Conservation (phyloP, 2,329 filamentous ascomycete genomes). For the Fusarium proliferatum region DNA sequence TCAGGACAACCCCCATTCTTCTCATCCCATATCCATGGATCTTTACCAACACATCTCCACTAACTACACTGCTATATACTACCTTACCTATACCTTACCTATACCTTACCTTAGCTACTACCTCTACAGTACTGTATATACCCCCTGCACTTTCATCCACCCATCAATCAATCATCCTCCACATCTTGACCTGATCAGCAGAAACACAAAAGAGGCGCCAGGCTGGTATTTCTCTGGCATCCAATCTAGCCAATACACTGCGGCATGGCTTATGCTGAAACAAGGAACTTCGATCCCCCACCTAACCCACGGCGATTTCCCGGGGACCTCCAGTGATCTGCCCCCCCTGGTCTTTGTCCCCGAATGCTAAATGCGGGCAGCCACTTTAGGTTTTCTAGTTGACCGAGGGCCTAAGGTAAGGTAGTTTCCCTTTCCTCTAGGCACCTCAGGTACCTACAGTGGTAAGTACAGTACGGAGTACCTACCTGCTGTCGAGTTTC, state of each 20-base stretch:
- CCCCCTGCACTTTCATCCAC: neutral
- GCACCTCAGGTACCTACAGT: neutral
- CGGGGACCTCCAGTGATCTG: conserved; percentile 1
- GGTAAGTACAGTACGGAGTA: neutral
- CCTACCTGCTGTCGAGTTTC: conserved; percentile 6
- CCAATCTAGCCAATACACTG: neutral
- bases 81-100: neutral
- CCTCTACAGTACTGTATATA: neutral
- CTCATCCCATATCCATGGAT: neutral
- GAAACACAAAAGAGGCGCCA: neutral
- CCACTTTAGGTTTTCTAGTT: conserved; percentile 17
- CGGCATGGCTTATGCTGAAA: conserved; percentile 15
- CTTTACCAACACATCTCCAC: neutral
- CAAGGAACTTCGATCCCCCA: conserved; percentile 2
- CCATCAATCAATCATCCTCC: neutral
- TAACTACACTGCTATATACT: neutral
- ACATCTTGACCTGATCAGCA: neutral
- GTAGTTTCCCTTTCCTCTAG: neutral
- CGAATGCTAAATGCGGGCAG: conserved; percentile 21
- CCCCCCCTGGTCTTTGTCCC: neutral
- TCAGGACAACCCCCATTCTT: neutral
- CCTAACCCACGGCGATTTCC: conserved; percentile 28
- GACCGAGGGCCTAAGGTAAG: neutral
- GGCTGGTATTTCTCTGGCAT: neutral
- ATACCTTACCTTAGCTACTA: neutral